phyloP scores from a whole-genome alignment of 1,284 basidiomycete genomes.

The Leccinum angustisporum region DNA sequence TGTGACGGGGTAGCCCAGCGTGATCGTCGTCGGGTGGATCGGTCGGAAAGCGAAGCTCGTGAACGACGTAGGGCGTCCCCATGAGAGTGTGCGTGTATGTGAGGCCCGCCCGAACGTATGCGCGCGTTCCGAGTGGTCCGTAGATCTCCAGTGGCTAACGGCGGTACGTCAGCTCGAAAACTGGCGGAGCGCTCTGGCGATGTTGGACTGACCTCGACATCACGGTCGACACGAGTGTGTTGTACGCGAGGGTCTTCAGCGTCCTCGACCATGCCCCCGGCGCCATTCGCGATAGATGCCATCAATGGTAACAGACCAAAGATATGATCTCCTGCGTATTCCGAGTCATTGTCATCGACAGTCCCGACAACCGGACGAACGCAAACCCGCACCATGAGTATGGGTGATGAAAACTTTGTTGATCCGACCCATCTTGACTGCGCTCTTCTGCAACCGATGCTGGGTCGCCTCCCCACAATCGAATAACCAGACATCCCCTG shows the following conservation, averaged over 20 bases:
- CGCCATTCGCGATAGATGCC: conserved; percentile 65
- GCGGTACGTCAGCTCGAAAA: conserved; percentile 7
- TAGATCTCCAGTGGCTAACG: conserved; percentile 77
- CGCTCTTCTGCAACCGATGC: conserved; percentile 71
- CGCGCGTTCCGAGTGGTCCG: conserved; percentile 83
- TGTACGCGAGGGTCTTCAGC: conserved; percentile 56
- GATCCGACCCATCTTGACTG: conserved; percentile 76
- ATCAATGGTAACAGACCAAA: conserved; percentile 79
- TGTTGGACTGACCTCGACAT: conserved; percentile 33
- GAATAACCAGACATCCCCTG: conserved; percentile 77
- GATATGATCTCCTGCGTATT: conserved; percentile 76
- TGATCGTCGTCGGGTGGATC: conserved; percentile 52
- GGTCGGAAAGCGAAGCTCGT: conserved; percentile 73
- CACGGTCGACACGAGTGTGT: conserved; percentile 11
- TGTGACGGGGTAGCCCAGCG: conserved; percentile 46
- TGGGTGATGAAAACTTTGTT: conserved; percentile 91
- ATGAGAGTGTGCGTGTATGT: conserved; percentile 72
- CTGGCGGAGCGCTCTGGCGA: not conserved
- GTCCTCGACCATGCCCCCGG: conserved; percentile 62
- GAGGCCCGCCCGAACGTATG: conserved; percentile 76
- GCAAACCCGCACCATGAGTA: conserved; percentile 66
- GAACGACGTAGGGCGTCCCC: conserved; percentile 78
- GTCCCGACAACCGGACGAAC: not conserved
- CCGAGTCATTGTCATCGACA: conserved; percentile 2
- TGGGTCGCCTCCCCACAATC: conserved; percentile 93